These are phyloP conservation scores for Aureobasidium leucospermi DNA, from an alignment of 2,329 filamentous ascomycete genomes.

Conservation along the genomic window DNA sequence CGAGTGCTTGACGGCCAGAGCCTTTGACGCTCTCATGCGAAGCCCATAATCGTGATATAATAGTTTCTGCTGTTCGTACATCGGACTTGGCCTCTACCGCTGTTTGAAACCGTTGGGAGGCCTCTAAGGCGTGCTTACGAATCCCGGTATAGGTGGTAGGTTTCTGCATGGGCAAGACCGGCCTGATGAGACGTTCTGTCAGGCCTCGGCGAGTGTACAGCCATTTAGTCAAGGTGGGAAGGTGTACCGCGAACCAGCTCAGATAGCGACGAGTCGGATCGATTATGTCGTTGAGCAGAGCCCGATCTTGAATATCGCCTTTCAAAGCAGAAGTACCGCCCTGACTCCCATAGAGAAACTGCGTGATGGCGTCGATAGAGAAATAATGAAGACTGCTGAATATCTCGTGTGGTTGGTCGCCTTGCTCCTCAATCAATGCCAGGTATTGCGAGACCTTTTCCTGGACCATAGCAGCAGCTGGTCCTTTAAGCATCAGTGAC, in stretches of 20 bases:
- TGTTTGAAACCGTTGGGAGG: slow-evolving; percentile 26
- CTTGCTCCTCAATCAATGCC: slow-evolving; percentile 32
- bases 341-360: slow-evolving; percentile 43
- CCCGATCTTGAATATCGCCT: slow-evolving; percentile 32
- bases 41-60: slow-evolving; percentile 35
- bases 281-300: slow-evolving; percentile 42
- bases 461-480: slow-evolving; percentile 30
- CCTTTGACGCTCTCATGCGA: slow-evolving; percentile 21
- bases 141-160: slow-evolving; percentile 47
- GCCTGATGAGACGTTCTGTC: slow-evolving; percentile 30
- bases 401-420: slow-evolving; percentile 34
- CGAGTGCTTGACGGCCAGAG: slow-evolving; percentile 21
- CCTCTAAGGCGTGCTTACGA: slow-evolving; percentile 35
- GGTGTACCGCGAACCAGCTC: slow-evolving; percentile 45
- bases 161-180: slow-evolving; percentile 43
- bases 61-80: slow-evolving; percentile 22
- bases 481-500: slow-evolving; percentile 33
- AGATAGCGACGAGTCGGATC: slow-evolving; percentile 39
- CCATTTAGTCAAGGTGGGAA: slow-evolving; percentile 41
- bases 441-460: slow-evolving; percentile 36
- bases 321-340: slow-evolving; percentile 39
- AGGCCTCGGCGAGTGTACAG: slow-evolving; percentile 38
- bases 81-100: slow-evolving; percentile 18
- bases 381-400: slow-evolving; percentile 47
- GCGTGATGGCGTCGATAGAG: slow-evolving; percentile 46